Conservation (phyloP, 345 rosid genomes). For the Crucihimalaya himalaica region DNA sequence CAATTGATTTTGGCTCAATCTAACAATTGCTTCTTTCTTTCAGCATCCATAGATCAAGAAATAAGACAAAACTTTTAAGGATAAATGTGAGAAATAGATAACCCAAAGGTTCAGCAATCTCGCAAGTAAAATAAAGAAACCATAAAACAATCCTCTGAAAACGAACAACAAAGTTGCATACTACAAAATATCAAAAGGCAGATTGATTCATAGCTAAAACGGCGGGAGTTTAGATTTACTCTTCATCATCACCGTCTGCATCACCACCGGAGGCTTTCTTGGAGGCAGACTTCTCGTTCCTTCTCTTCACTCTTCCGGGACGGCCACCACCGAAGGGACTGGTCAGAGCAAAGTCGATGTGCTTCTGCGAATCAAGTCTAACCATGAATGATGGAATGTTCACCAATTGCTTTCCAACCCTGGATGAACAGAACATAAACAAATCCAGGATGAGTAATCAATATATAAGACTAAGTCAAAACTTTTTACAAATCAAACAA, state of each 20-base stretch:
- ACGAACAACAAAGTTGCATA: conserved; percentile 2
- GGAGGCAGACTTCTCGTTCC: conserved; percentile 62
- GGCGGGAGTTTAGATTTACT: conserved; percentile 20
- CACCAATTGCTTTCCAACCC: conserved; percentile 79
- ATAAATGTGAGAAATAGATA: not conserved
- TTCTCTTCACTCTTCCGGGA: conserved; percentile 75
- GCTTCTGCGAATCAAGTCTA: conserved; percentile 68
- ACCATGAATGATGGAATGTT: conserved; percentile 77
- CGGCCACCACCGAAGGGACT: conserved; percentile 75
- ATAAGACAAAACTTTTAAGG: not conserved
- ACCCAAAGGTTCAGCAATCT: conserved; percentile 4
- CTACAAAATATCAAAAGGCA: conserved; percentile 31
- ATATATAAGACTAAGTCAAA: not conserved
- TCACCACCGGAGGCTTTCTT: conserved; percentile 73
- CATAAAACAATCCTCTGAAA: conserved; percentile 25
- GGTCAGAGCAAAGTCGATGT: conserved; percentile 68
- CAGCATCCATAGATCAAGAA: not conserved
- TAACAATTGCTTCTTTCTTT: no score
- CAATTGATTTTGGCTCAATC: no score
- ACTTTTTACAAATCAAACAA: not conserved
- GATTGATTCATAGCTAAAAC: conserved; percentile 13
- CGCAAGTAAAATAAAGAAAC: not conserved
- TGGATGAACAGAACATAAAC: not conserved
- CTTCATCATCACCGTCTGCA: conserved; percentile 69
- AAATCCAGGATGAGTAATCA: not conserved